Evolutionary conservation across 2,329 filamentous ascomycete genomes (phyloP), one percentile per base, ranked within the genome.

Genomic region (Phialophora expanda): DNA sequence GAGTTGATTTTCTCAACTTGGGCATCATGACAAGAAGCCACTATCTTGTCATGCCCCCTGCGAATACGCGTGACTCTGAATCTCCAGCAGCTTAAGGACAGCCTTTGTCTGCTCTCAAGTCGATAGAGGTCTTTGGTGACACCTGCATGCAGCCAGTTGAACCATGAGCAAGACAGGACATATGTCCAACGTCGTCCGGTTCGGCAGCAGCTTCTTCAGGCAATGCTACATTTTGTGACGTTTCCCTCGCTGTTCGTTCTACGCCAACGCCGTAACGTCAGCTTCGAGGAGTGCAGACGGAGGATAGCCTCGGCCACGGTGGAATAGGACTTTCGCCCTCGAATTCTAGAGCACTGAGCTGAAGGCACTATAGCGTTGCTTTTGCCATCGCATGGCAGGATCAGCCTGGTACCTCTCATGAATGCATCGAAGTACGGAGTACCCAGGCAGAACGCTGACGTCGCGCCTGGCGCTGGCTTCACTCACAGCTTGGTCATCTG

Each of bases 401-500:
- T 8, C 38, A n/a, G 38, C 38, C 17, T n/a, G 38, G 1, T 44
- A 8, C 14, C 17, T 20, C 38, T 7, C 17, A 6, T 44, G 17
- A n/a, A 44, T n/a, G 7, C 38, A 26, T 28, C 48, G 22, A 51
- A 51, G 46, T 50, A 17, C 34, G n/a, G n/a, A n/a, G n/a, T n/a
- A n/a, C 3, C 24, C 3, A 44, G 38, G 38, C 38, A 44, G 38
- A 44, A 44, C 1, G 38, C 38, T 44, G 38, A 44, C 24, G 48
- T 22, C 48, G 48, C 20, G 17, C 20, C 48, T 26, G 14, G 20
- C 26, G 14, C 17, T 26, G 9, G 11, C 12, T 26, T 22, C 24
- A 22, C 20, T 50, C 22, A 26, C 48, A 26, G 48, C 48, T 28
- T 22, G 48, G 48, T 51, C 48, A 51, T 51, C 24, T 51, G 48